Percentiles rank a stretch among this genome's conserved stretches.
phyloP scores from a whole-genome alignment of 192 early-diverging fungal genomes.

The Glomus cerebriforme region DNA sequence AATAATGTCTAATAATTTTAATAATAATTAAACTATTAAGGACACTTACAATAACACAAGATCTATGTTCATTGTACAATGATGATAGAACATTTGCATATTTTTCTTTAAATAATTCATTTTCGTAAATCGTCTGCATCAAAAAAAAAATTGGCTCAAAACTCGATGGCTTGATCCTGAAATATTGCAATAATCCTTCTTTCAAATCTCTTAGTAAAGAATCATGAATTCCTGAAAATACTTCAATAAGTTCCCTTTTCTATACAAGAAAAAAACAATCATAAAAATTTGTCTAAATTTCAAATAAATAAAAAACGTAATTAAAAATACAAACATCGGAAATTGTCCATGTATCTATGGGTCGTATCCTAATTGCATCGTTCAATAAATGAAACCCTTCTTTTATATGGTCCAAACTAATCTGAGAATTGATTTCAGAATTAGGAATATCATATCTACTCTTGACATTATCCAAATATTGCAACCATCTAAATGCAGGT shows the following conservation, averaged over 20 bases:
- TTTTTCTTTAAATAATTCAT: slow-evolving; percentile 14
- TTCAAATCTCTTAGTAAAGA: slow-evolving; percentile 9
- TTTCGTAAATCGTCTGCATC: slow-evolving; percentile 14
- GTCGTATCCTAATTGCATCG: slow-evolving; percentile 50
- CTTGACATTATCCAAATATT: slow-evolving; percentile 52
- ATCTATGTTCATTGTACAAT: slow-evolving; percentile 14
- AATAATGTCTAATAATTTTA: too few relatives aligned
- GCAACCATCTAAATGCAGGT: slow-evolving; percentile 50
- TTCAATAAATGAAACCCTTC: slow-evolving; percentile 41
- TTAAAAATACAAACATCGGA: slow-evolving; percentile 47
- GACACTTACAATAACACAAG: slow-evolving; percentile 6
- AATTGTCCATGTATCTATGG: slow-evolving; percentile 56
- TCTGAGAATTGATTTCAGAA: slow-evolving; percentile 27
- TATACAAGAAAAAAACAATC: neutral
- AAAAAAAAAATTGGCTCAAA: slow-evolving; percentile 25
- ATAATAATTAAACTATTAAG: too few relatives aligned
- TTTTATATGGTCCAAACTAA: slow-evolving; percentile 39
- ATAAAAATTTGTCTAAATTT: neutral
- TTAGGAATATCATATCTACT: slow-evolving; percentile 45
- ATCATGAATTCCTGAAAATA: slow-evolving; percentile 19
- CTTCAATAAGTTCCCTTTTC: slow-evolving; percentile 27
- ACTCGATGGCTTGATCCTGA: neutral
- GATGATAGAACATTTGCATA: slow-evolving; percentile 18
- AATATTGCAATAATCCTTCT: slow-evolving; percentile 5
- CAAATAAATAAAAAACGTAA: neutral